Conservation (phyloP, 2,329 filamentous ascomycete genomes). For the Cryphonectria nitschkei region DNA sequence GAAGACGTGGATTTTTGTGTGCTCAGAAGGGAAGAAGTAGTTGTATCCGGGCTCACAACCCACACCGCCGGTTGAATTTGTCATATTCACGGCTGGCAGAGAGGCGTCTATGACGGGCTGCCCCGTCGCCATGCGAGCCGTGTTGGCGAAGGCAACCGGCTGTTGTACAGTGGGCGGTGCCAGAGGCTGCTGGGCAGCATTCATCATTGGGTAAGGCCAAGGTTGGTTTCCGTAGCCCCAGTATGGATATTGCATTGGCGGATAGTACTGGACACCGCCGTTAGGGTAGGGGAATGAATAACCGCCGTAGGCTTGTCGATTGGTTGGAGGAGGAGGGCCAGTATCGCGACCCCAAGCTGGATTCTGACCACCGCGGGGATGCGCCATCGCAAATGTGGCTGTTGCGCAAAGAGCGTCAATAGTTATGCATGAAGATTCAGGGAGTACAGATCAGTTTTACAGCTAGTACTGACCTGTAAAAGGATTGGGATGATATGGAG, state of each 20-base stretch:
- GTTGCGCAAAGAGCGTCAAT: background rate
- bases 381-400: constrained; percentile 9
- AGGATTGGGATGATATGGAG: background rate
- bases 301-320: background rate
- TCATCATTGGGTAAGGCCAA: background rate
- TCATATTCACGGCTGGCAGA: constrained; percentile 58
- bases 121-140: constrained; percentile 45
- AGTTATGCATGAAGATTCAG: background rate
- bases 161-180: background rate
- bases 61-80: constrained; percentile 59
- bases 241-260: background rate
- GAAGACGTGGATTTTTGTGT: constrained; percentile 64
- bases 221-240: background rate
- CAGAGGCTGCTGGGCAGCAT: constrained; percentile 24
- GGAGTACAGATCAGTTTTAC: background rate
- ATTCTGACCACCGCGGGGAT: constrained; percentile 15
- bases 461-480: background rate
- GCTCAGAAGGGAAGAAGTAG: constrained; percentile 61
- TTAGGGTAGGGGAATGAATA: background rate
- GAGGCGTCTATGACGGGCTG: constrained; percentile 48
- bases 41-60: constrained; percentile 66
- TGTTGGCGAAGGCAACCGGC: constrained; percentile 34
- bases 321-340: constrained; percentile 14
- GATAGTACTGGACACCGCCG: background rate
- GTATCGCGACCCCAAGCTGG: constrained; percentile 18